phyloP scores from a whole-genome alignment of 2,329 filamentous ascomycete species.

The Ophiostoma himal-ulmi region DNA sequence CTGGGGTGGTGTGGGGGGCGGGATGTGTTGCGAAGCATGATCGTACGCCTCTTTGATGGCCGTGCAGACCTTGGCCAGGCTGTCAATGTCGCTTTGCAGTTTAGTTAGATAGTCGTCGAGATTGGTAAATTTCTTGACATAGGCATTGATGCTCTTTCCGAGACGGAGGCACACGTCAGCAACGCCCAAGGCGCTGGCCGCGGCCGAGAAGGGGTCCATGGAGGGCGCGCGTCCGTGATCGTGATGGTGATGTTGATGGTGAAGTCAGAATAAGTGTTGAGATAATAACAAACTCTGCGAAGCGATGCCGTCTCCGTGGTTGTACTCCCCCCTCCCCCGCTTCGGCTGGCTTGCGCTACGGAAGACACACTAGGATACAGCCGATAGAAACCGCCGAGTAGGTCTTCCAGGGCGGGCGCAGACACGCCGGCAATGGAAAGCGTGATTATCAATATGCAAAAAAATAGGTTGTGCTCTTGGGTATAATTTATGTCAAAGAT shows the following conservation, averaged over 20 bases:
- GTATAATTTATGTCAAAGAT: too few species aligned
- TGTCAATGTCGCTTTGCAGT: background rate
- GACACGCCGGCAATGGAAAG: too few species aligned
- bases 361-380: background rate
- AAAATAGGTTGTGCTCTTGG: too few species aligned
- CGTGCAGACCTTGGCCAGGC: background rate
- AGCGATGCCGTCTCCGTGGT: too few species aligned
- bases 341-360: background rate
- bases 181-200: conserved; percentile 4
- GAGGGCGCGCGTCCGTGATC: background rate
- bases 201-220: conserved; percentile 12
- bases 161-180: conserved; percentile 9
- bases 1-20: background rate
- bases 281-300: too few species aligned
- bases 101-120: background rate
- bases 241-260: background rate
- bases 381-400: background rate
- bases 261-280: background rate
- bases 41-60: background rate
- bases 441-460: too few species aligned
- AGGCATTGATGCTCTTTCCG: background rate
- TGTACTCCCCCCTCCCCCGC: background rate
- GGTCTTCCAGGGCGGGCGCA: background rate
- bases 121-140: background rate
- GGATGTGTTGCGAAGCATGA: background rate